Percentiles rank a stretch among this genome's conserved stretches.
Conservation (phyloP, 257 asterid species). For the Handroanthus guayacan region DNA sequence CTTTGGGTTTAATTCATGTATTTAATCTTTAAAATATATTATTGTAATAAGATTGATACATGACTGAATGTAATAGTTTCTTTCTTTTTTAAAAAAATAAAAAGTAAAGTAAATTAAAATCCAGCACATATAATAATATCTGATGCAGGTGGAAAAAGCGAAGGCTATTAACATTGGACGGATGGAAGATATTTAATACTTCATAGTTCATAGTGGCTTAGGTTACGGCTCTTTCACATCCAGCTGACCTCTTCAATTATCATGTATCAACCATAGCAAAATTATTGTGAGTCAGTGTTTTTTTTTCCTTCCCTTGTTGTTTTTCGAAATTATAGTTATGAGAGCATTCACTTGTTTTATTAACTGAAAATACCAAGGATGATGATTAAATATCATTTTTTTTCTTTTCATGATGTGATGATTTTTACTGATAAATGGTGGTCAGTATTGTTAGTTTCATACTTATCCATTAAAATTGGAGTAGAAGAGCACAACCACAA, state of each 20-base stretch:
- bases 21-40: no score
- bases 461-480: no score
- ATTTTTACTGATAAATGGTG: no score
- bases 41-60: no score
- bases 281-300: background rate
- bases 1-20: no score
- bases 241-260: constrained; percentile 27
- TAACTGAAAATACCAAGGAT: background rate
- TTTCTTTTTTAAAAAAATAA: background rate
- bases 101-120: no score
- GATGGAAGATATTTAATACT: constrained; percentile 37
- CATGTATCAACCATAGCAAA: background rate
- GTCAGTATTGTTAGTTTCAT: no score
- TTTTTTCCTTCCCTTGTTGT: background rate
- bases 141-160: constrained; percentile 19
- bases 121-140: background rate
- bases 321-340: background rate
- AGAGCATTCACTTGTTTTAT: background rate
- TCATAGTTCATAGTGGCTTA: background rate
- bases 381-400: no score
- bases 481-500: no score
- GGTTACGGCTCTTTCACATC: constrained; percentile 17
- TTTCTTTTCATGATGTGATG: no score
- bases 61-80: no score
- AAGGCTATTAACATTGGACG: constrained; percentile 35